Percentiles rank a stretch among this genome's conserved stretches.
Evolutionary conservation across 2,329 filamentous ascomycete genomes (phyloP).

Genomic region (Biscogniauxia mediterranea): DNA sequence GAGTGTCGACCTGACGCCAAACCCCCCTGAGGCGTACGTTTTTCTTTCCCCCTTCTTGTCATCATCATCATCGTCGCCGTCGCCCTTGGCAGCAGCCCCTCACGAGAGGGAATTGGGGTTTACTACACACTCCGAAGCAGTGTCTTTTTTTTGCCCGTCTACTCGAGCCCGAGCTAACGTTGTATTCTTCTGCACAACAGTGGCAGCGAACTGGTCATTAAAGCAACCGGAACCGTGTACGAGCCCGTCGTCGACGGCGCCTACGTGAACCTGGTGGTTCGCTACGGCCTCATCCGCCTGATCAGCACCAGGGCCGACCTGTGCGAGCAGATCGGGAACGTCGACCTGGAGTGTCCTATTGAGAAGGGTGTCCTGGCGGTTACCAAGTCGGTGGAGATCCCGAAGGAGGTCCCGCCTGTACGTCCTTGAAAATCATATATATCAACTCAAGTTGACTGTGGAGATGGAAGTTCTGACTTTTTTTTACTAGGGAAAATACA

Average conservation of each 20-base stretch:
- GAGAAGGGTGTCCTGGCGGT: slow-evolving; percentile 73
- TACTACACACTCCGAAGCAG: background rate
- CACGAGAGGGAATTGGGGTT: too few relatives aligned
- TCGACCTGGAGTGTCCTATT: slow-evolving; percentile 86
- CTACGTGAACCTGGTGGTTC: slow-evolving; percentile 80
- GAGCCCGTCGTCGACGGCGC: slow-evolving; percentile 74
- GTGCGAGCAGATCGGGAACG: slow-evolving; percentile 84
- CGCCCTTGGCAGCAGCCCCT: too few relatives aligned
- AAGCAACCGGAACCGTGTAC: slow-evolving; percentile 71
- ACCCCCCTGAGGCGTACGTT: slow-evolving; percentile 82
- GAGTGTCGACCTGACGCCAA: slow-evolving; percentile 77
- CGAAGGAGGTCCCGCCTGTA: slow-evolving; percentile 85
- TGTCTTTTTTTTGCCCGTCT: too few relatives aligned
- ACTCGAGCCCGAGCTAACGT: slow-evolving; percentile 20
- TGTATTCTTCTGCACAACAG: slow-evolving; percentile 46
- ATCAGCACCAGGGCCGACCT: slow-evolving; percentile 79
- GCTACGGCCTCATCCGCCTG: slow-evolving; percentile 89
- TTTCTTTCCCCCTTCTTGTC: slow-evolving; percentile 2
- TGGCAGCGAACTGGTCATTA: slow-evolving; percentile 74
- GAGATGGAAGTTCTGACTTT: too few relatives aligned
- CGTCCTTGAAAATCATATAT: slow-evolving; percentile 38
- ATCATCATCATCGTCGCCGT: slow-evolving; percentile 3
- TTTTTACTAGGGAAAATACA: slow-evolving; percentile 73
- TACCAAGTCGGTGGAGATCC: slow-evolving; percentile 80
- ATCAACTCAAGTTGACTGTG: too few relatives aligned